A percentile compares a stretch with the other conserved stretches of the same genome.
These are phyloP conservation scores for Exophiala bonariae DNA, from an alignment of 2,329 filamentous ascomycete genomes.

Conservation along the genomic window DNA sequence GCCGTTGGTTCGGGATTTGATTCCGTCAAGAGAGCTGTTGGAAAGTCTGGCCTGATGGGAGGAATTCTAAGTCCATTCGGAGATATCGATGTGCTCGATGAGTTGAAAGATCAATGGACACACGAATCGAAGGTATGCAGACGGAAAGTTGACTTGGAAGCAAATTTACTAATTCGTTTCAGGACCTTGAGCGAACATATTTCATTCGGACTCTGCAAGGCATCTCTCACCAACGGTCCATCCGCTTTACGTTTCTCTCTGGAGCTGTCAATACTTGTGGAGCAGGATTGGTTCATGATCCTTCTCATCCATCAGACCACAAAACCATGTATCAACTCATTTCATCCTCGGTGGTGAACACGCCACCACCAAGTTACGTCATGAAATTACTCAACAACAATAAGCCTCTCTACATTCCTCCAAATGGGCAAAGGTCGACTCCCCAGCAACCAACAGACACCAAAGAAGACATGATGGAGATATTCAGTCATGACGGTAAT, in stretches of 20 bases:
- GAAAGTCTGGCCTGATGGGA: conserved; percentile 93
- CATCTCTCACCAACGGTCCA: conserved; percentile 89
- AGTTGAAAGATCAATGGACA: conserved; percentile 95
- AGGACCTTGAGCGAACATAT: conserved; percentile 94
- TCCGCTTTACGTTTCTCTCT: conserved; percentile 95
- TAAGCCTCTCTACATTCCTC: conserved; percentile 85
- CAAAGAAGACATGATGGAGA: conserved; percentile 99
- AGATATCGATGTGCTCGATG: conserved; percentile 91
- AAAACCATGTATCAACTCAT: conserved; percentile 99
- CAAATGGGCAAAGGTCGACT: conserved; percentile 73
- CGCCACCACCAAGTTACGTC: conserved; percentile 80
- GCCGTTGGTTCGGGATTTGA: conserved; percentile 91
- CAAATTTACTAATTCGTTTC: conserved; percentile 7
- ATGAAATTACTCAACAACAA: conserved; percentile 86
- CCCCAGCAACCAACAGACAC: conserved; percentile 76
- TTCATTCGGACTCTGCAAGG: conserved; percentile 93
- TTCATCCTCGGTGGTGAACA: conserved; percentile 86
- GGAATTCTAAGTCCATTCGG: conserved; percentile 94
- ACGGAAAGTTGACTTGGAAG: conserved; percentile 2
- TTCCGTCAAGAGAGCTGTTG: conserved; percentile 93
- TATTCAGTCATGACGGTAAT: conserved; percentile 91
- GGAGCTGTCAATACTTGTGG: conserved; percentile 87
- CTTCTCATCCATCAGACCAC: conserved; percentile 84
- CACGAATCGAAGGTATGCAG: conserved; percentile 78
- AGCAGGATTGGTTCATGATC: conserved; percentile 92